Base-by-base conservation (phyloP, 73 alveolate species). In the Stentor coeruleus region DNA sequence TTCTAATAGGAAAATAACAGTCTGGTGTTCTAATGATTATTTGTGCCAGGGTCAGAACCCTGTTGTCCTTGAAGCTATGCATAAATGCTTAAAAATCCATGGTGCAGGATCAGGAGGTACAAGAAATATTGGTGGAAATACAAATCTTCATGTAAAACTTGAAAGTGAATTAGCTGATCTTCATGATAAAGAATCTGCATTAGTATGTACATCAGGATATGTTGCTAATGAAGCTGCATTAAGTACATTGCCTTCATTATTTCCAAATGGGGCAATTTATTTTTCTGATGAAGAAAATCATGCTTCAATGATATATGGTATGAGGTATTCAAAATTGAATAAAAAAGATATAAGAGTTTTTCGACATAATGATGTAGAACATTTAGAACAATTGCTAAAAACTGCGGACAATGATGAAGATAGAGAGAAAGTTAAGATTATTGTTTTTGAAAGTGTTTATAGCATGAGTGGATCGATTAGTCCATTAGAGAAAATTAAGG, bases 41-140 rank as follows among this genome's bases (percentile, higher is more conserved):
- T 82, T 92, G 33, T 95, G 97, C 6, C 89, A 89, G 97, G 93
- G 95, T 28, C 79, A 92, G 81, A 74, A 92, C 74, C 92, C 93
- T 0, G 59, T 28, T 76, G 97, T 92, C 39, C 75, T 90, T 3
- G 31, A 82, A 76, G 97, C 97, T 26, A 75, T 86, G 75, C 86
- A 74, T 40, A 81, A 85, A 26, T 90, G 93, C 39, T 73, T 92
- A 41, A 83, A 83, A 11, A 42, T 26, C 3, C 59, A 91, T 30
- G 97, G 97, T 15, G 86, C 93, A 30, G 97, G 97, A 39, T 90
- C 97, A 59, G 97, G 97, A 36, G 97, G 97, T 28, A 92, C 97
- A 26, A 81, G 97, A 59, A 92, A 92, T 58, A 92, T 92, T 33
- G 95, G 97, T 6, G 97, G 97, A n/a, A 92, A 89, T 40, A 92